Evolutionary conservation across 2,329 filamentous ascomycete genomes (phyloP).

Genomic region (Xylariaceae sp.): DNA sequence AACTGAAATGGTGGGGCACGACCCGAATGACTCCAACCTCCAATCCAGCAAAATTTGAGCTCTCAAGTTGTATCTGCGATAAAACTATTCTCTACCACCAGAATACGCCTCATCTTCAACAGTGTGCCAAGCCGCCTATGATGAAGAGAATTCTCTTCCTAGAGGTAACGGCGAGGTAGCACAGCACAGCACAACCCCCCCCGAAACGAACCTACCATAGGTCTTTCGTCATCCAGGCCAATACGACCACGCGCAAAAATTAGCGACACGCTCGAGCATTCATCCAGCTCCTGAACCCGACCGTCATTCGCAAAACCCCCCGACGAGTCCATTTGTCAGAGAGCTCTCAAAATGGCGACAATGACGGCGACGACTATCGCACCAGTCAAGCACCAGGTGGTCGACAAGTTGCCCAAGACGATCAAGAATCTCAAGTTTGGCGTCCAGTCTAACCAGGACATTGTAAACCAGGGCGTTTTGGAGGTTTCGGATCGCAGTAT

Average conservation of each 20-base stretch:
- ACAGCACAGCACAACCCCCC: constrained; percentile 1
- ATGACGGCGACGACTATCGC: constrained; percentile 40
- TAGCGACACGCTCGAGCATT: background rate
- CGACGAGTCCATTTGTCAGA: background rate
- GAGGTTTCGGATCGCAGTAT: constrained; percentile 94
- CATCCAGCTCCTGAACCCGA: background rate
- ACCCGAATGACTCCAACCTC: constrained; percentile 36
- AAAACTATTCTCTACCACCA: background rate
- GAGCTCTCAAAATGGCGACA: constrained; percentile 36
- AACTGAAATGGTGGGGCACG: constrained; percentile 40
- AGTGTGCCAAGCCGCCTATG: constrained; percentile 10
- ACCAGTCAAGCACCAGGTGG: constrained; percentile 82
- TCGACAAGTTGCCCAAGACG: constrained; percentile 86
- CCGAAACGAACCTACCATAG: too few relatives aligned
- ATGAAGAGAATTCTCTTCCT: constrained; percentile 23
- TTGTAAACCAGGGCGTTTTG: constrained; percentile 92
- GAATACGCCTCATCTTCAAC: background rate
- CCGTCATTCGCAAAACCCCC: background rate
- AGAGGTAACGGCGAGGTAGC: constrained; percentile 26
- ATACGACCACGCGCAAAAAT: constrained; percentile 3
- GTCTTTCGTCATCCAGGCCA: too few relatives aligned
- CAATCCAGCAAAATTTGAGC: constrained; percentile 24
- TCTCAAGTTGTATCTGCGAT: background rate
- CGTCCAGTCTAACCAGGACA: constrained; percentile 92
- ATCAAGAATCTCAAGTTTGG: constrained; percentile 95